Conservation (phyloP, 2,329 filamentous ascomycete genomes). For the Xylariaceae sp. region DNA sequence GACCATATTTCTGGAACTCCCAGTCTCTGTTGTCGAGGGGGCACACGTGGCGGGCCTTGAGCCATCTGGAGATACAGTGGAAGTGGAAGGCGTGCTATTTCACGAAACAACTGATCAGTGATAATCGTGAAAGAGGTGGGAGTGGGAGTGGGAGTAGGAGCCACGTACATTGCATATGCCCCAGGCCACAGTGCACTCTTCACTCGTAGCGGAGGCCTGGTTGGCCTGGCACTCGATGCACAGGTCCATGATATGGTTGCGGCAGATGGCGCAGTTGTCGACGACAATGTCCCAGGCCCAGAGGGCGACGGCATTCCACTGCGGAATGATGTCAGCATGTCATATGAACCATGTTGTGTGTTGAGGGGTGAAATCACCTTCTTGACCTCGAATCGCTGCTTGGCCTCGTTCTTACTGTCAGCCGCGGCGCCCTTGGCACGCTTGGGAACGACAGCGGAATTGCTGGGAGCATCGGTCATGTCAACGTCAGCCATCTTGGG, state of each 20-base stretch:
- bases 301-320: slow-evolving; percentile 98
- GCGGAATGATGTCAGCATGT: slow-evolving; percentile 16
- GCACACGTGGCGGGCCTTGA: slow-evolving; percentile 98
- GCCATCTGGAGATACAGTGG: slow-evolving; percentile 98
- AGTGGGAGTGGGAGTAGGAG: background rate
- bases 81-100: slow-evolving; percentile 96
- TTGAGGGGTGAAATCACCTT: slow-evolving; percentile 60
- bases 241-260: slow-evolving; percentile 99
- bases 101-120: slow-evolving; percentile 31
- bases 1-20: slow-evolving; percentile 99
- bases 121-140: background rate
- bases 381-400: slow-evolving; percentile 98
- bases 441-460: slow-evolving; percentile 49
- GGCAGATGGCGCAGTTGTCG: slow-evolving; percentile 98
- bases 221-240: slow-evolving; percentile 99
- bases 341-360: background rate
- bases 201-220: slow-evolving; percentile 92
- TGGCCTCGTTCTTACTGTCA: slow-evolving; percentile 60
- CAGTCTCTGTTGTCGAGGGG: slow-evolving; percentile 97
- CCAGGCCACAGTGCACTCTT: slow-evolving; percentile 98
- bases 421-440: slow-evolving; percentile 38
- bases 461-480: slow-evolving; percentile 79
- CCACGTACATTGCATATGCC: slow-evolving; percentile 94
- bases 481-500: slow-evolving; percentile 84
- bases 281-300: slow-evolving; percentile 99